A percentile compares a stretch with the other conserved stretches of the same genome.
These are phyloP conservation scores for Ascochyta fabae DNA, from an alignment of 2,329 filamentous ascomycete species.

Conservation along the genomic window DNA sequence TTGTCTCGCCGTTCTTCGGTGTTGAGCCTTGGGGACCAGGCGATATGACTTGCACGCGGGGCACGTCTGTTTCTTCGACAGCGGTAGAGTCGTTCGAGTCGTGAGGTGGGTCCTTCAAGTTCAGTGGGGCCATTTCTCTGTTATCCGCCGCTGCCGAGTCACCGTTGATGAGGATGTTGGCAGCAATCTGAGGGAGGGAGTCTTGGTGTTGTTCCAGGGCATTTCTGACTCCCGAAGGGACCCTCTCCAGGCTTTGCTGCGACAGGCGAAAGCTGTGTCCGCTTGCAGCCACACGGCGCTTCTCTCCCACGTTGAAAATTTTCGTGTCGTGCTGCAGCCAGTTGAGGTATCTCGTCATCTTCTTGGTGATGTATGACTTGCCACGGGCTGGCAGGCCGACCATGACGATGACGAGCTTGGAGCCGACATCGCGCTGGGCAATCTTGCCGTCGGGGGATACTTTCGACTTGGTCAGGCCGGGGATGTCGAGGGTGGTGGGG, in stretches of 20 bases:
- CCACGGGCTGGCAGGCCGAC: slow-evolving; percentile 92
- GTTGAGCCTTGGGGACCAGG: slow-evolving; percentile 37
- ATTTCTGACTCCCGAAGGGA: slow-evolving; percentile 32
- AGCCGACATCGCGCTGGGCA: slow-evolving; percentile 88
- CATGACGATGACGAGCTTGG: slow-evolving; percentile 98
- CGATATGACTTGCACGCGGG: slow-evolving; percentile 44
- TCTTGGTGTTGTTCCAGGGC: slow-evolving; percentile 37
- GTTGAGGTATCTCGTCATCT: slow-evolving; percentile 90
- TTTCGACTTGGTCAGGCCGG: slow-evolving; percentile 92
- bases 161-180: slow-evolving; percentile 66
- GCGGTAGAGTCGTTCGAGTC: slow-evolving; percentile 33
- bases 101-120: slow-evolving; percentile 37
- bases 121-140: slow-evolving; percentile 40
- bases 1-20: slow-evolving; percentile 22
- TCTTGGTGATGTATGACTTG: slow-evolving; percentile 99
- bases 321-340: slow-evolving; percentile 96
- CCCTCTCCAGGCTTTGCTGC: slow-evolving; percentile 38
- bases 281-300: slow-evolving; percentile 78
- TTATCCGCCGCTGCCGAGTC: slow-evolving; percentile 52
- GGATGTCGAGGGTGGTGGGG: slow-evolving; percentile 95
- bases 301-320: slow-evolving; percentile 97
- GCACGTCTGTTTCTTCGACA: slow-evolving; percentile 31
- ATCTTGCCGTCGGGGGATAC: slow-evolving; percentile 96
- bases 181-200: slow-evolving; percentile 51
- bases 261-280: slow-evolving; percentile 55